Evolutionary conservation across 129 eudicot genomes (phyloP).

Genomic region (Solidago caesia): DNA sequence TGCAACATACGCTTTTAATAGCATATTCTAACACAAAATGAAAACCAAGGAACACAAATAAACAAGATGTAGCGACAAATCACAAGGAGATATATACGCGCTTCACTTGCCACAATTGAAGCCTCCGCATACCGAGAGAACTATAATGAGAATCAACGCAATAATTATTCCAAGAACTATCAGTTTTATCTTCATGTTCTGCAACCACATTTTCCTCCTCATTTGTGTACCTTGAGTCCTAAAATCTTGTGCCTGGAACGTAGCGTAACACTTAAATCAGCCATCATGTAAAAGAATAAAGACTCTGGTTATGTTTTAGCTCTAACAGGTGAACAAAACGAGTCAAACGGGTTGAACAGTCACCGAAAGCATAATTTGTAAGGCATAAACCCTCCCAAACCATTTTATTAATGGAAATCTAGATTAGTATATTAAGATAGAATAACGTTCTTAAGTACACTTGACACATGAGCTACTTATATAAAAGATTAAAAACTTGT

Average conservation of each 20-base stretch:
- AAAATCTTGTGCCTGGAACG: constrained; percentile 62
- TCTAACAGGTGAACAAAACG: background rate
- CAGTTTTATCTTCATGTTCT: constrained; percentile 67
- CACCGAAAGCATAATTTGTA: background rate
- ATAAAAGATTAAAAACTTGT: background rate
- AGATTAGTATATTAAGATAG: background rate
- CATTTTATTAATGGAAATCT: background rate
- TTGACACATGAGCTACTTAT: background rate
- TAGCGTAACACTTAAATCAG: background rate
- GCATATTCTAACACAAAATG: constrained; percentile 8
- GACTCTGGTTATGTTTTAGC: background rate
- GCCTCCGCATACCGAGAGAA: constrained; percentile 50
- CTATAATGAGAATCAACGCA: constrained; percentile 43
- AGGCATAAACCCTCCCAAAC: background rate
- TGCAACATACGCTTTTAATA: constrained; percentile 17
- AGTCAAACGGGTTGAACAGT: background rate
- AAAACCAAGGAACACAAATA: background rate
- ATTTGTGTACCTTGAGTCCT: constrained; percentile 67
- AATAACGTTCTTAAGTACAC: background rate
- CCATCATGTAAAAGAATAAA: background rate
- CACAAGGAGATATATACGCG: constrained; percentile 3
- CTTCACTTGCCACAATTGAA: constrained; percentile 47
- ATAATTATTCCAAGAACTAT: constrained; percentile 51
- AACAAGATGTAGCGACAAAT: constrained; percentile 20
- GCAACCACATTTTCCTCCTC: constrained; percentile 65